A percentile compares a stretch with the other conserved stretches of the same genome.
phyloP scores from a whole-genome alignment of 345 rosid species.

The Trapa bicornis region DNA sequence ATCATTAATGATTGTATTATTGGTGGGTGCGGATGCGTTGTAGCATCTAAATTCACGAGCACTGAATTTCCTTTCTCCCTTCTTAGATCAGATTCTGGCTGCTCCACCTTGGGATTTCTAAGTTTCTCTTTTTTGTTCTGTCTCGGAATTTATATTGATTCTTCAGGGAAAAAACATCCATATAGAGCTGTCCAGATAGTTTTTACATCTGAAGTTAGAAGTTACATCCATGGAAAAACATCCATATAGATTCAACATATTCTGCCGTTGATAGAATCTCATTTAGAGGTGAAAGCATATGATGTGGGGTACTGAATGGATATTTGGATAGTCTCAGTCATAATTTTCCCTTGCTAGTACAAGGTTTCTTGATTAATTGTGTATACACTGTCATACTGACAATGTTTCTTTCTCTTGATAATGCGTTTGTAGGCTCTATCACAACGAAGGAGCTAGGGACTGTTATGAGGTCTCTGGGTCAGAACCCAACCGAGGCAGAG shows the following conservation, averaged over 20 bases:
- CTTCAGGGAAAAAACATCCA: too few relatives aligned
- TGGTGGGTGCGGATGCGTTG: not conserved
- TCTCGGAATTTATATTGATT: too few relatives aligned
- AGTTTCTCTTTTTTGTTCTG: not conserved
- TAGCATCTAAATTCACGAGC: not conserved
- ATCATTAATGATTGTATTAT: not conserved
- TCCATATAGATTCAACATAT: not conserved
- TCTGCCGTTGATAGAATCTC: not conserved
- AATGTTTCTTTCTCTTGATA: not conserved
- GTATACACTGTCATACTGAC: not conserved
- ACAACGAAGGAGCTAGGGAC: conserved; percentile 54
- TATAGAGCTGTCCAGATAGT: not conserved
- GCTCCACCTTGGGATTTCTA: not conserved
- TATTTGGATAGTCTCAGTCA: not conserved
- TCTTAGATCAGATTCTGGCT: not conserved
- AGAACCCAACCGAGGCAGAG: conserved; percentile 50
- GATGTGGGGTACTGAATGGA: not conserved
- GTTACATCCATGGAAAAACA: not conserved
- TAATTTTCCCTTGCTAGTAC: not conserved
- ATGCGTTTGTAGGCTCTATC: conserved; percentile 27
- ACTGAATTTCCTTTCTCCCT: not conserved
- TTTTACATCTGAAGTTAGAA: not conserved
- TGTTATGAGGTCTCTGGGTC: conserved; percentile 45
- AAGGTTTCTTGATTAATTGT: not conserved
- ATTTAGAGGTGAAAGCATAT: not conserved